Base-by-base conservation (phyloP, 495 filamentous ascomycete genomes). In the Penicillium waksmanii region DNA sequence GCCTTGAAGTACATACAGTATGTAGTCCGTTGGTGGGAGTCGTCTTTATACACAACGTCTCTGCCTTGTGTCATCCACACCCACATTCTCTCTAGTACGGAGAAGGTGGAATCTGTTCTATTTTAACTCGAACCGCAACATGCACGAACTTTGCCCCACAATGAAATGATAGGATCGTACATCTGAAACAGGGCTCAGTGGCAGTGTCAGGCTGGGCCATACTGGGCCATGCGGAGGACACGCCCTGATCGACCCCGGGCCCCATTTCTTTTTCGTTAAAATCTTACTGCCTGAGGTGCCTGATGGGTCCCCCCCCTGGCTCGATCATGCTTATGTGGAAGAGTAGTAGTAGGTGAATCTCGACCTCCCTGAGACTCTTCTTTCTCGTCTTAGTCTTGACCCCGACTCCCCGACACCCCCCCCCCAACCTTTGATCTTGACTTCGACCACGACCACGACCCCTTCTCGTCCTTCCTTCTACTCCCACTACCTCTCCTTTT, bases 161-260 rank as follows among this genome's bases (percentile, higher is more conserved):
- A 5, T 44, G 42, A 44, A 44, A 44, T 44, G 42, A 44, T 44
- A 44, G 42, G 42, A 44, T 48, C 46, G 46, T 27, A 48, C 46
- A 48, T 48, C 21, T 48, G 46, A 48, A 48, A 48, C 46, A 48
- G n/a, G 46, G 46, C 46, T 25, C 46, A 48, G 46, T 48, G 46
- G 46, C 46, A 48, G 46, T 48, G 46, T 48, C 46, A 48, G 19
- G 21, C 23, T 48, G 42, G 42, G 17, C 42, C 46, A 48, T 48
- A 10, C 23, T 48, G 42, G 42, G 17, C 42, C 46, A 48, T 48
- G 46, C 46, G 46, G 46, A 48, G 46, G 42, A 19, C 42, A 44
- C 42, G 42, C 46, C 46, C 46, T 48, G 46, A 48, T 48, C 46
- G 46, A 48, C 46, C 11, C 6, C 46, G 21, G 8, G 19, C 5